Evolutionary conservation across 176 grass and related monocot species (phyloP).

Genomic region (Cymbopogon citratus): DNA sequence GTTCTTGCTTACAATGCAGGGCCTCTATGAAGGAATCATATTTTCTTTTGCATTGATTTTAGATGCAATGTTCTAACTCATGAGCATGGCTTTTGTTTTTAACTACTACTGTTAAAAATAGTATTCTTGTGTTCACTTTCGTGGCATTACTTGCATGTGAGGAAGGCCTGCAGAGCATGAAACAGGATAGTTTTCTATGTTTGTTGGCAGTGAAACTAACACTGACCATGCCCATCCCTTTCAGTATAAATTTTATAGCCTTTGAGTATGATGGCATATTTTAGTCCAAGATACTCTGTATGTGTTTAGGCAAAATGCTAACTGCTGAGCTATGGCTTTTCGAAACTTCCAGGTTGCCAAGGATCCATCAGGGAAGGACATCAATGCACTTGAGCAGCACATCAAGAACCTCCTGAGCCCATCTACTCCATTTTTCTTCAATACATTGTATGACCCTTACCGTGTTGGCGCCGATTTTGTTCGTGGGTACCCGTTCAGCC

Average conservation of each 20-base stretch:
- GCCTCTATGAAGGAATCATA: not conserved
- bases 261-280: slow-evolving; percentile 14
- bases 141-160: not conserved
- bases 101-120: slow-evolving; percentile 4
- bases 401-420: slow-evolving; percentile 78
- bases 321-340: not conserved
- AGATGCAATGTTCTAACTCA: slow-evolving; percentile 4
- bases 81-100: not conserved
- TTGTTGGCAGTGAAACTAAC: not conserved
- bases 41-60: not conserved
- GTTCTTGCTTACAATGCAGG: not conserved
- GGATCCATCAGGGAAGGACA: slow-evolving; percentile 83
- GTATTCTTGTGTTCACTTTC: not conserved
- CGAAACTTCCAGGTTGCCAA: slow-evolving; percentile 63
- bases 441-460: slow-evolving; percentile 87
- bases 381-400: slow-evolving; percentile 90
- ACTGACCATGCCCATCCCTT: not conserved
- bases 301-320: not conserved
- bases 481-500: slow-evolving; percentile 87
- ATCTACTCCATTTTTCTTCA: slow-evolving; percentile 90
- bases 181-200: not conserved
- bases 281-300: not conserved
- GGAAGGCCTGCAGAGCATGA: not conserved
- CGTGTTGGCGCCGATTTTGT: slow-evolving; percentile 86
- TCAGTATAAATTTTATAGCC: not conserved